These are phyloP conservation scores for Yarrowia bubula DNA, from an alignment of 805 yeast species.

Conservation along the genomic window DNA sequence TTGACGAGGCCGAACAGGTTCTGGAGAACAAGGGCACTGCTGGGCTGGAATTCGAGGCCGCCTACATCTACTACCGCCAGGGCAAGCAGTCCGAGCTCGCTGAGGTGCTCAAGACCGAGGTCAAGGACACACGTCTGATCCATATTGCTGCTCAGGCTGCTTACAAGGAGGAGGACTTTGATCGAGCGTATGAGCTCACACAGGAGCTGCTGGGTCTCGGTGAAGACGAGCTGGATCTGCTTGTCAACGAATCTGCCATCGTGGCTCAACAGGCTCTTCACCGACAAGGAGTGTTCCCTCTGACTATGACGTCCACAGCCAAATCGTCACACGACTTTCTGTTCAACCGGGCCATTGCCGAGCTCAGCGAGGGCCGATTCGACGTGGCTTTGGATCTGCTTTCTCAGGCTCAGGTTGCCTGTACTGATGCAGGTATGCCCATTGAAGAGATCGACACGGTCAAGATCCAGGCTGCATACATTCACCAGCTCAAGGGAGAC, in stretches of 20 bases:
- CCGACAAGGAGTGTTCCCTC: conserved; percentile 29
- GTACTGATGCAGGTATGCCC: conserved; percentile 47
- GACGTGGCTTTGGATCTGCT: conserved; percentile 46
- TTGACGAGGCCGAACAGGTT: conserved; percentile 48
- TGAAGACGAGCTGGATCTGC: conserved; percentile 49
- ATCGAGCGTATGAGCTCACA: conserved; percentile 48
- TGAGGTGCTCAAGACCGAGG: conserved; percentile 29
- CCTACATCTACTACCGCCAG: conserved; percentile 59
- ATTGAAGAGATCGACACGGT: conserved; percentile 56
- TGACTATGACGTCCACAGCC: conserved; percentile 27
- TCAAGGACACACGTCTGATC: neutral
- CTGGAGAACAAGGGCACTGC: conserved; percentile 37
- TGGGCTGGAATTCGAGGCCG: conserved; percentile 42
- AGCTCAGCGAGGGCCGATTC: conserved; percentile 45
- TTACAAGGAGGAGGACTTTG: conserved; percentile 48
- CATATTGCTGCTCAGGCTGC: conserved; percentile 56
- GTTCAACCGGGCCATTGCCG: conserved; percentile 59
- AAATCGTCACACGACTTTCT: conserved; percentile 51
- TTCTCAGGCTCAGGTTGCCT: conserved; percentile 48
- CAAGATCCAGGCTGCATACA: conserved; percentile 57
- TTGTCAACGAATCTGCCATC: conserved; percentile 63
- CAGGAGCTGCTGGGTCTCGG: conserved; percentile 39
- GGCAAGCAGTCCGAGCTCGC: conserved; percentile 45
- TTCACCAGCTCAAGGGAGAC: conserved; percentile 45
- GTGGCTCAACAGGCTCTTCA: conserved; percentile 48